phyloP scores from a whole-genome alignment of 208 protist species.

The Crithidia bombi region DNA sequence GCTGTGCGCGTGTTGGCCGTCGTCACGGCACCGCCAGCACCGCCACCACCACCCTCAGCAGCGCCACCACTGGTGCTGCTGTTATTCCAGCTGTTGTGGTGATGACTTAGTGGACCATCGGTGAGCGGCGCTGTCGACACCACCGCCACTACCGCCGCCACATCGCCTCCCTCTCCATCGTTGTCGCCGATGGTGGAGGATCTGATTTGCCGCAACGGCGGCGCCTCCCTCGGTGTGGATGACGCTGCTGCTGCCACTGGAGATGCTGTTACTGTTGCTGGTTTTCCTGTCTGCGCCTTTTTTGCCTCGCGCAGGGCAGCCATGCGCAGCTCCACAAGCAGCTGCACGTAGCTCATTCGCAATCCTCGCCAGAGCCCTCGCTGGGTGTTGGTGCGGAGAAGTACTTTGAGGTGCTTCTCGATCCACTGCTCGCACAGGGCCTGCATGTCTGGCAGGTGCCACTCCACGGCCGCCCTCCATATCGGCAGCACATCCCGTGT shows the following conservation, averaged over 20 bases:
- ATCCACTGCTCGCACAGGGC: conserved; percentile 32
- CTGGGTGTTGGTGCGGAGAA: conserved; percentile 19
- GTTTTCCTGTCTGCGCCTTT: not conserved
- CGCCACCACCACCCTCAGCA: not conserved
- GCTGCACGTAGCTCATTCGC: conserved; percentile 20
- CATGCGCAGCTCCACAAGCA: conserved; percentile 22
- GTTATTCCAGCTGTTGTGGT: too few relatives aligned
- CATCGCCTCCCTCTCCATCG: not conserved
- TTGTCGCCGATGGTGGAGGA: not conserved
- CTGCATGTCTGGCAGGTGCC: conserved; percentile 26
- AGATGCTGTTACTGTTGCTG: not conserved
- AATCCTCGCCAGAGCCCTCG: conserved; percentile 26
- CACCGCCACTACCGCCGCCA: not conserved
- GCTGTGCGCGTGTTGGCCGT: not conserved
- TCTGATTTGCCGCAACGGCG: not conserved
- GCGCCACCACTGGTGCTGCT: too few relatives aligned
- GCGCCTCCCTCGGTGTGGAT: not conserved
- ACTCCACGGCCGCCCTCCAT: conserved; percentile 25
- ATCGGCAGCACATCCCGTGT: conserved; percentile 17
- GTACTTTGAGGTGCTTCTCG: conserved; percentile 9
- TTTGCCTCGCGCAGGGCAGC: not conserved
- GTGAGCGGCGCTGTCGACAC: too few relatives aligned
- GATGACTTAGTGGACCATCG: not conserved
- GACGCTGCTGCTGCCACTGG: not conserved
- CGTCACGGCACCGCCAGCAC: not conserved